Evolutionary conservation across 208 protist species (phyloP).

Genomic region (Leishmania lainsoni): DNA sequence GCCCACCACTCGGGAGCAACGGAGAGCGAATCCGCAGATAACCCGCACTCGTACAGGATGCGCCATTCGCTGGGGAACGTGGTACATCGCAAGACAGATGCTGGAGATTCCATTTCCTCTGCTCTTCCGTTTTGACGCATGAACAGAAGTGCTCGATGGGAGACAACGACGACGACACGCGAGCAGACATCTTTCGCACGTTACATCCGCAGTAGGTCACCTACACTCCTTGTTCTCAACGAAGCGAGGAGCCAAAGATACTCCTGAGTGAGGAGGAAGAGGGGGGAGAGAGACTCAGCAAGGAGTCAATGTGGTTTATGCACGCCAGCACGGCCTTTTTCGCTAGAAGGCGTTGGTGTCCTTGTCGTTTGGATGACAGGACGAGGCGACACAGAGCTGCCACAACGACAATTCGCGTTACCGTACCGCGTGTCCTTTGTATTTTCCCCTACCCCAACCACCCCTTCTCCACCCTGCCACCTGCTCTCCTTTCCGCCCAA

Average conservation of each 20-base stretch:
- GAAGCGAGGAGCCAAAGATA: not conserved
- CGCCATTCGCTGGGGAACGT: not conserved
- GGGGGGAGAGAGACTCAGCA: not conserved
- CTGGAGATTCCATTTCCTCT: not conserved
- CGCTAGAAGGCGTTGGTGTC: not conserved
- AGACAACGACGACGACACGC: not conserved
- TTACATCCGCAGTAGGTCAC: not conserved
- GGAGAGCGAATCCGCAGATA: too few relatives aligned
- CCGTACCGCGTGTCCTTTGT: too few relatives aligned
- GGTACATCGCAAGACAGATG: not conserved
- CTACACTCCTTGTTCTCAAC: not conserved
- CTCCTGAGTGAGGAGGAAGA: too few relatives aligned
- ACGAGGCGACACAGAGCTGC: not conserved
- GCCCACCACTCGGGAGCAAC: not conserved
- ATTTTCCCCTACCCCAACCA: too few relatives aligned
- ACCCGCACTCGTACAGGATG: not conserved
- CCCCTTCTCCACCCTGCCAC: too few relatives aligned
- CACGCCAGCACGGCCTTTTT: not conserved
- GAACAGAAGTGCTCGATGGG: not conserved
- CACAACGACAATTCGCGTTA: too few relatives aligned
- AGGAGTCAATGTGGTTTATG: not conserved
- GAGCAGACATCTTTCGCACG: not conserved
- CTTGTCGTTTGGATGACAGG: not conserved
- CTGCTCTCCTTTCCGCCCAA: too few relatives aligned
- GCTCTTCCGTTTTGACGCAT: not conserved